A percentile compares a stretch with the other conserved stretches of the same genome.
Evolutionary conservation across 305 asterid species (phyloP).

Genomic region (Andrographis paniculata): DNA sequence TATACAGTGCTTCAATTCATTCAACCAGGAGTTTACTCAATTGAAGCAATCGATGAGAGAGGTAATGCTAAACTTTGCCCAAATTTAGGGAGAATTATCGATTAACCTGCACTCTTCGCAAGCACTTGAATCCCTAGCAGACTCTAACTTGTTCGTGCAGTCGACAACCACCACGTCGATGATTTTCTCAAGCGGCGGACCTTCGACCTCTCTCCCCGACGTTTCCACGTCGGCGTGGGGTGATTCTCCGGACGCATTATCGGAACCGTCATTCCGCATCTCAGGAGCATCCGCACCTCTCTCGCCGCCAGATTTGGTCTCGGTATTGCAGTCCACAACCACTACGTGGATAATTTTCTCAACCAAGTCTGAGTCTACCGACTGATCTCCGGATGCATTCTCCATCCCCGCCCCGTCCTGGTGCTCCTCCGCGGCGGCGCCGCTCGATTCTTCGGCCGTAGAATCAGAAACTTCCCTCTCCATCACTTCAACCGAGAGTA

Average conservation of each 20-base stretch:
- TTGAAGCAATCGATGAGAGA: too few relatives aligned
- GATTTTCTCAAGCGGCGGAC: conserved; percentile 18
- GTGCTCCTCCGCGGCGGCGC: conserved; percentile 23
- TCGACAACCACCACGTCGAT: conserved; percentile 32
- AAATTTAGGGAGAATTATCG: neutral
- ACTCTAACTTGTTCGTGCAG: conserved; percentile 22
- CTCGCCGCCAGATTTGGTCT: conserved; percentile 19
- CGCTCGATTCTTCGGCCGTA: conserved; percentile 19
- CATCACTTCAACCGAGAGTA: conserved; percentile 17
- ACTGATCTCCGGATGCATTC: conserved; percentile 17
- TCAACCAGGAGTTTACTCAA: too few relatives aligned
- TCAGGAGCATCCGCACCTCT: too few relatives aligned
- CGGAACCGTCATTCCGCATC: conserved; percentile 27
- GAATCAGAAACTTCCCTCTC: conserved; percentile 20
- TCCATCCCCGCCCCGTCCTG: conserved; percentile 12
- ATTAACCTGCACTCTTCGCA: conserved; percentile 30
- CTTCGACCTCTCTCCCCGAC: conserved; percentile 15
- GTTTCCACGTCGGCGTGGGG: conserved; percentile 24
- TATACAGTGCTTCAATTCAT: neutral
- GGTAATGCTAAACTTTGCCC: too few relatives aligned
- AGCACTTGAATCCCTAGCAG: conserved; percentile 20
- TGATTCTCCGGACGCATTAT: conserved; percentile 16
- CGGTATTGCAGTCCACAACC: conserved; percentile 26
- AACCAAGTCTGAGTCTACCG: conserved; percentile 22
- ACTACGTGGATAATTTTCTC: conserved; percentile 28